phyloP scores from a whole-genome alignment of 306 rosid species.

The Cucumis melo region DNA sequence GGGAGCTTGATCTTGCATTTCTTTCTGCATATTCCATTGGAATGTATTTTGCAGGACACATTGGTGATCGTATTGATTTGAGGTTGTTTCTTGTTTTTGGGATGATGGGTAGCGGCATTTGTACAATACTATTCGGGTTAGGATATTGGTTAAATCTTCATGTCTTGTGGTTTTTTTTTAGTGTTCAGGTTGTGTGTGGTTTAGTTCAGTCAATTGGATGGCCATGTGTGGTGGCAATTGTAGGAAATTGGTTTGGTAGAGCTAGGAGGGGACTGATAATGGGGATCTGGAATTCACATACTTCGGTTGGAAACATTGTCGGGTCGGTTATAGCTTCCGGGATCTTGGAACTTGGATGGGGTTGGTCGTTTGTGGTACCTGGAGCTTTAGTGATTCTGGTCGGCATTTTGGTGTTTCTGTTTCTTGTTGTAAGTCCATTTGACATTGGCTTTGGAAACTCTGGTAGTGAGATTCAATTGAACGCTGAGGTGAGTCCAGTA shows the following conservation, averaged over 20 bases:
- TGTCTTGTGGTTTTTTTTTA: slow-evolving; percentile 47
- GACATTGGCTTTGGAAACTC: slow-evolving; percentile 46
- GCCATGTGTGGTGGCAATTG: slow-evolving; percentile 92
- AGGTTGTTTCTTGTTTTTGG: slow-evolving; percentile 75
- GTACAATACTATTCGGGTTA: slow-evolving; percentile 55
- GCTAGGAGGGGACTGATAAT: slow-evolving; percentile 79
- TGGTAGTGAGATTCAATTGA: slow-evolving; percentile 42
- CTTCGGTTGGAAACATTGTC: slow-evolving; percentile 78
- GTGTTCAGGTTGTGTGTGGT: slow-evolving; percentile 72
- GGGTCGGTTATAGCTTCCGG: slow-evolving; percentile 71
- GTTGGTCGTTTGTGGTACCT: slow-evolving; percentile 88
- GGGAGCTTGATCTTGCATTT: slow-evolving; percentile 79
- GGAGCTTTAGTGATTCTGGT: slow-evolving; percentile 55
- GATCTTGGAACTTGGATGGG: slow-evolving; percentile 84
- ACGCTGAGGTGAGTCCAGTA: background rate
- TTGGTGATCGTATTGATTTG: slow-evolving; percentile 75
- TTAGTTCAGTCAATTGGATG: slow-evolving; percentile 93
- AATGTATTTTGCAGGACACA: slow-evolving; percentile 77
- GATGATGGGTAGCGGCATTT: slow-evolving; percentile 79
- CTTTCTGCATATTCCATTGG: slow-evolving; percentile 65
- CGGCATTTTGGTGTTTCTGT: slow-evolving; percentile 49
- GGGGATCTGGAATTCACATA: slow-evolving; percentile 90
- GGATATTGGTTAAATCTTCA: slow-evolving; percentile 84
- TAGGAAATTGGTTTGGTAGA: slow-evolving; percentile 80
- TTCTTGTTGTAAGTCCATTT: slow-evolving; percentile 64